Evolutionary conservation across 768 basidiomycete species (phyloP).

Genomic region (Dacryopinax primogenitus): DNA sequence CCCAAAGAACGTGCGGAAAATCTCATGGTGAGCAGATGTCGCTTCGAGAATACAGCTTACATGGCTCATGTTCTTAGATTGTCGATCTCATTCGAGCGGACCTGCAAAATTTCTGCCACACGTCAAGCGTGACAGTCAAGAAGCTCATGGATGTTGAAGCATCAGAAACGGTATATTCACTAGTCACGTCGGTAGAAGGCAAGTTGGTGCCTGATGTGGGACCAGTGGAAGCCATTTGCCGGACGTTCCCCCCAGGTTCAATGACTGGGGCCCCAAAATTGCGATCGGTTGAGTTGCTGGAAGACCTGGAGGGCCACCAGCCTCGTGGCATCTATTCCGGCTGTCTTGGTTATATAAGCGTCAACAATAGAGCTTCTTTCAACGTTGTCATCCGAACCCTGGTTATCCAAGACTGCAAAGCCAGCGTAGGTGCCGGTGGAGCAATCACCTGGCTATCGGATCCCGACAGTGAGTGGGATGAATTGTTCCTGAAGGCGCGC

Average conservation of each 20-base stretch:
- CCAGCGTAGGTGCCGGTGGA: conserved; percentile 73
- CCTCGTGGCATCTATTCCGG: conserved; percentile 74
- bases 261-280: conserved; percentile 98
- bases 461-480: conserved; percentile 80
- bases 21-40: conserved; percentile 45
- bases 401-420: conserved; percentile 30
- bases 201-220: conserved; percentile 34
- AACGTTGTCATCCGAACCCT: conserved; percentile 89
- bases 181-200: conserved; percentile 88
- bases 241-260: conserved; percentile 81
- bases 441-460: conserved; percentile 91
- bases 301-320: conserved; percentile 55
- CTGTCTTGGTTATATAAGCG: conserved; percentile 83
- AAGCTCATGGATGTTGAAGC: conserved; percentile 83
- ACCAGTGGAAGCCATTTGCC: conserved; percentile 58
- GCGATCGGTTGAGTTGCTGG: conserved; percentile 80
- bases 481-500: conserved; percentile 77
- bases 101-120: conserved; percentile 60
- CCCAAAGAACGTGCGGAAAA: conserved; percentile 92
- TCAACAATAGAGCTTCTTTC: conserved; percentile 82
- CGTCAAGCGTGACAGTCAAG: conserved; percentile 65
- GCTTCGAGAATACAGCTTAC: not conserved
- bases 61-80: conserved; percentile 33
- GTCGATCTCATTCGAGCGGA: conserved; percentile 93
- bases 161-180: conserved; percentile 88